Base-by-base conservation (phyloP, 2,329 filamentous ascomycete genomes). In the Penicillium hordei region DNA sequence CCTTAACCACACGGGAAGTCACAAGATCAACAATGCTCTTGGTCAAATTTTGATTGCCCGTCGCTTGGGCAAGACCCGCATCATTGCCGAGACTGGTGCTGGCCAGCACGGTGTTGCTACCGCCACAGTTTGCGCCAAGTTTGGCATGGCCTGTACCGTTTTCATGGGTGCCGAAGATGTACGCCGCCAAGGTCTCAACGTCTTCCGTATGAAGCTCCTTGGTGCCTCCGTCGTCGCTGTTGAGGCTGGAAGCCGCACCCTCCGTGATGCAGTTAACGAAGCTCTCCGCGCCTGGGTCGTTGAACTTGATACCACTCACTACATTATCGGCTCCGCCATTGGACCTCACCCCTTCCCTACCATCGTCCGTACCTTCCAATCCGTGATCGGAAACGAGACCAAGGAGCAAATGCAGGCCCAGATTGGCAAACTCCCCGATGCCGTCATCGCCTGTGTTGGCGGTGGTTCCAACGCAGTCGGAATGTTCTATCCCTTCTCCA, bases 111-210 rank as follows among this genome's bases (percentile, higher is more conserved):
- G 94, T 80, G 94, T 99, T 38, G 94, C 94, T 3, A 97, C 94
- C 31, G 94, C 94, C 1, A 99, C 94, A 0, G 92, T 97, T 25
- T 97, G 94, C 70, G 94, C 94, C 72, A 96, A 97, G 79, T 97
- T 99, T 70, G 92, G 91, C 71, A 93, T 99, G 93, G 89, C 93
- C 75, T 99, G 94, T 74, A 96, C 92, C 31, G 90, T 99, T 55
- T 99, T 93, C 79, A 99, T 99, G 94, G 94, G 94, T 68, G 92
- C 93, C 46, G 94, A 99, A 79, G 94, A 99, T 71, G 94, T 97
- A 52, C 89, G 94, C 58, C 88, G 94, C 67, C 94, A 99, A 76
- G 93, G 94, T 2, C 83, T 99, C 58, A 99, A 99, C 76, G 94
- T 99, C 39, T 99, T 99, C 86, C 89, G 94, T 44, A 99, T 99